Percentiles rank a stretch among this genome's conserved stretches.
These are phyloP conservation scores for Alliaria petiolata DNA, from an alignment of 345 rosid genomes.

Conservation along the genomic window DNA sequence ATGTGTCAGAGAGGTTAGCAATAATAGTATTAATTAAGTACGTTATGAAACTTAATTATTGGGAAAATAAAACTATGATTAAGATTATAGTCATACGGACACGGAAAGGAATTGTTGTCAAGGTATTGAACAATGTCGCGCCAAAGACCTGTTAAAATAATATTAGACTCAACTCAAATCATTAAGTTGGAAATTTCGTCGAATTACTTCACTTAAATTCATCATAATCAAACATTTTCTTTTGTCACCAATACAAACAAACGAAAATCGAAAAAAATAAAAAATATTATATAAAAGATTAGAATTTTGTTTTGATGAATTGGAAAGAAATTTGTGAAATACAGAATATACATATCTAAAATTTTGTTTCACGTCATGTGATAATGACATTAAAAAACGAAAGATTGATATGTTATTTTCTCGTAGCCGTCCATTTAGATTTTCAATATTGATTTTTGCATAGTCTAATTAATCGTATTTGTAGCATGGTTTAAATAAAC, in stretches of 20 bases:
- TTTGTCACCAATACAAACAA: not conserved
- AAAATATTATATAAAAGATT: not conserved
- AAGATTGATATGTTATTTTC: constrained; percentile 11
- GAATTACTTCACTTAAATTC: not conserved
- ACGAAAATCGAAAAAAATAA: not conserved
- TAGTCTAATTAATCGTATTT: not conserved
- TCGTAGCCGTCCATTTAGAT: constrained; percentile 15
- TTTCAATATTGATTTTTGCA: not conserved
- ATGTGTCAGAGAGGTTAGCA: constrained; percentile 18
- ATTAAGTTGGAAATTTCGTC: constrained; percentile 8
- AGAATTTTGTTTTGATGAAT: not conserved
- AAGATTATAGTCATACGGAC: constrained; percentile 32
- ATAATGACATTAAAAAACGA: constrained; percentile 16
- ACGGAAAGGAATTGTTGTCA: constrained; percentile 35
- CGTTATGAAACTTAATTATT: not conserved
- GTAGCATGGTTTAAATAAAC: not conserved
- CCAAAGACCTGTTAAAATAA: not conserved
- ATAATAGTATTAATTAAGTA: not conserved
- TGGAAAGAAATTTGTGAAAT: too few relatives aligned
- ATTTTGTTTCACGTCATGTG: not conserved
- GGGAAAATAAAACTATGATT: constrained; percentile 9
- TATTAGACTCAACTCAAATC: constrained; percentile 5
- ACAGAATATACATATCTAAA: not conserved
- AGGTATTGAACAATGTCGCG: constrained; percentile 30
- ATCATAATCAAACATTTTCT: too few relatives aligned